Evolutionary conservation across 1,139 yeast genomes (phyloP).

Genomic region (Lodderomyces margitis): DNA sequence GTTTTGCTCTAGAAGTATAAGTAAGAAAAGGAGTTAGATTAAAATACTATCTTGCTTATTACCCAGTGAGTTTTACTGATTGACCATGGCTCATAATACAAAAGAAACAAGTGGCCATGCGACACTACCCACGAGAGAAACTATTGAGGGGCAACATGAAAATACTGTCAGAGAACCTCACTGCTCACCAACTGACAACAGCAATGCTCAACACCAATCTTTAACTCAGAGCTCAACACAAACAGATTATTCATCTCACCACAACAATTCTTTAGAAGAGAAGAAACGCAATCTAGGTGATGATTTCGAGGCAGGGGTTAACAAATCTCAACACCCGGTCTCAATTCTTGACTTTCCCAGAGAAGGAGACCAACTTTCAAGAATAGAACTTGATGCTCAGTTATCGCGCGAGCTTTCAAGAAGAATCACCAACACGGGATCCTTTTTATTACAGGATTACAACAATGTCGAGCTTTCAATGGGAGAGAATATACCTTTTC

Average conservation of each 20-base stretch:
- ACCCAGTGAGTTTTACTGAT: no score
- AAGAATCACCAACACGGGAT: constrained; percentile 40
- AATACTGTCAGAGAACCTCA: no score
- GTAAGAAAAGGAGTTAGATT: no score
- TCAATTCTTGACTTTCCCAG: background rate
- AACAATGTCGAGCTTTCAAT: constrained; percentile 16
- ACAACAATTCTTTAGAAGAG: background rate
- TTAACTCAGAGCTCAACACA: background rate
- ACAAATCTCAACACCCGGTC: background rate
- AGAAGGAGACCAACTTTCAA: constrained; percentile 26
- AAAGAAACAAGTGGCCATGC: no score
- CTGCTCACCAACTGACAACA: background rate
- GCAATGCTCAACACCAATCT: background rate
- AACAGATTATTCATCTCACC: background rate
- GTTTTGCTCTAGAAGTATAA: no score
- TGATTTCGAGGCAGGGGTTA: background rate
- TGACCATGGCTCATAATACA: no score
- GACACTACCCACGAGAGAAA: no score
- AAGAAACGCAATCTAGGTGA: background rate
- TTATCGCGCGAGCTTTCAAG: constrained; percentile 28
- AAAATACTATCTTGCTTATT: no score
- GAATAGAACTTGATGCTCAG: constrained; percentile 25
- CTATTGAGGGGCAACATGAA: no score
- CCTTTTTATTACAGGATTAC: constrained; percentile 26
- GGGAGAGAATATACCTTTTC: constrained; percentile 39